phyloP scores from a whole-genome alignment of 257 asterid species.

The Penstemon newberryi region DNA sequence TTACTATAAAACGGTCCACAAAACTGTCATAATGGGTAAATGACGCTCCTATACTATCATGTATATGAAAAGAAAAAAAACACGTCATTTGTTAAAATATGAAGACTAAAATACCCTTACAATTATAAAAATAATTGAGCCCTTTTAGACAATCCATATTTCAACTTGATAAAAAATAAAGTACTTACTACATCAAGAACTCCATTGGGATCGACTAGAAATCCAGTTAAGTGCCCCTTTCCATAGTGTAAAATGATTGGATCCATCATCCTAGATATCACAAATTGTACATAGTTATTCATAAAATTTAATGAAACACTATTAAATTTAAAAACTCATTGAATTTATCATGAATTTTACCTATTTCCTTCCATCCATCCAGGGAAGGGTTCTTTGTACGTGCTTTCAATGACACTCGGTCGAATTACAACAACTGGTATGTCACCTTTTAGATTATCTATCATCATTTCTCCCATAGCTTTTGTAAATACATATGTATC shows the following conservation, averaged over 20 bases:
- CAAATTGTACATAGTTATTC: constrained; percentile 8
- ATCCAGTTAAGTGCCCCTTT: constrained; percentile 89
- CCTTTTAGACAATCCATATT: background rate
- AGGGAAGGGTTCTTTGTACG: constrained; percentile 89
- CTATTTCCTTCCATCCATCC: constrained; percentile 99
- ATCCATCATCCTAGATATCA: constrained; percentile 86
- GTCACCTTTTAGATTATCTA: constrained; percentile 68
- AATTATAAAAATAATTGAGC: too few relatives aligned
- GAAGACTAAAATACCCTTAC: too few relatives aligned
- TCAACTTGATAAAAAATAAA: background rate
- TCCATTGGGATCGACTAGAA: constrained; percentile 86
- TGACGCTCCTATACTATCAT: too few relatives aligned
- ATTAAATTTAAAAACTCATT: too few relatives aligned
- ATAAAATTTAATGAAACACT: background rate
- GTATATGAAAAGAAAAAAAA: too few relatives aligned
- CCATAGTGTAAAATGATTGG: constrained; percentile 88
- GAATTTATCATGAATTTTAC: constrained; percentile 32
- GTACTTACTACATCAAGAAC: constrained; percentile 90
- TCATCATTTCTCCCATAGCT: constrained; percentile 99
- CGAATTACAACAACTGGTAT: constrained; percentile 82
- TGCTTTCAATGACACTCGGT: constrained; percentile 98
- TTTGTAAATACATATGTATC: constrained; percentile 92
- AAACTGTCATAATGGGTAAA: too few relatives aligned
- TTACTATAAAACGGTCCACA: too few relatives aligned
- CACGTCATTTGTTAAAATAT: too few relatives aligned